Conservation (phyloP, 257 asterid species). For the Jacaranda copaia region DNA sequence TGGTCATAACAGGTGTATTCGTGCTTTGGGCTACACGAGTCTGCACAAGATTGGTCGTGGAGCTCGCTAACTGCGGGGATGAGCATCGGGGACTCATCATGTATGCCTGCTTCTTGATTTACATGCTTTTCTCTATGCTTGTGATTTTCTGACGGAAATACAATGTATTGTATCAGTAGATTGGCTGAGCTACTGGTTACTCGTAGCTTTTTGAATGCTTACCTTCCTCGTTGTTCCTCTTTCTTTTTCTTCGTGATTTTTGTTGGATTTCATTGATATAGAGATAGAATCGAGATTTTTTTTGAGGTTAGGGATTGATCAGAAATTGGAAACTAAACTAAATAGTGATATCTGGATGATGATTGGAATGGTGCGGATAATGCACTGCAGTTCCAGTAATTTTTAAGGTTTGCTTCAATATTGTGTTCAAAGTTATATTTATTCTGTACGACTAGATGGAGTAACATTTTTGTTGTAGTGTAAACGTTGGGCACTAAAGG, state of each 20-base stretch:
- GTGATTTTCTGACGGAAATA: conserved; percentile 57
- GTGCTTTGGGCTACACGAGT: conserved; percentile 83
- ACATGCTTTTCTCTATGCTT: conserved; percentile 69
- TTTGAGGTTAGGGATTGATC: conserved; percentile 7
- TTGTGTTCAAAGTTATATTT: not conserved
- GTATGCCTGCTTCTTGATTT: conserved; percentile 81
- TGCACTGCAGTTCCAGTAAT: not conserved
- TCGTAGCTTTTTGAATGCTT: conserved; percentile 18
- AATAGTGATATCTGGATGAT: not conserved
- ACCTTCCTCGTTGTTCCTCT: conserved; percentile 8
- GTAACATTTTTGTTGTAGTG: not conserved
- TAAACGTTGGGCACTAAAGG: not conserved
- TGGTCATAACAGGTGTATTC: conserved; percentile 59
- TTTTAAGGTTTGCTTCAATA: not conserved
- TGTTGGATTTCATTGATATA: not conserved
- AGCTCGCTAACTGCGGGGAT: conserved; percentile 80
- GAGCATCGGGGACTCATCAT: conserved; percentile 82
- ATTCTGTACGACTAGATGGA: not conserved
- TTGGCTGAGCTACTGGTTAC: conserved; percentile 11
- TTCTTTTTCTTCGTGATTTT: not conserved
- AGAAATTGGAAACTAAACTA: not conserved
- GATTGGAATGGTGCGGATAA: not conserved
- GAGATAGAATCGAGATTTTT: not conserved
- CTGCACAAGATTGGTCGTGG: conserved; percentile 76
- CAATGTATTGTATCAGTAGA: not conserved